Evolutionary conservation across 2,329 filamentous ascomycete species (phyloP), one percentile per base, ranked within the genome.

Genomic region (Venturiaceae sp.): DNA sequence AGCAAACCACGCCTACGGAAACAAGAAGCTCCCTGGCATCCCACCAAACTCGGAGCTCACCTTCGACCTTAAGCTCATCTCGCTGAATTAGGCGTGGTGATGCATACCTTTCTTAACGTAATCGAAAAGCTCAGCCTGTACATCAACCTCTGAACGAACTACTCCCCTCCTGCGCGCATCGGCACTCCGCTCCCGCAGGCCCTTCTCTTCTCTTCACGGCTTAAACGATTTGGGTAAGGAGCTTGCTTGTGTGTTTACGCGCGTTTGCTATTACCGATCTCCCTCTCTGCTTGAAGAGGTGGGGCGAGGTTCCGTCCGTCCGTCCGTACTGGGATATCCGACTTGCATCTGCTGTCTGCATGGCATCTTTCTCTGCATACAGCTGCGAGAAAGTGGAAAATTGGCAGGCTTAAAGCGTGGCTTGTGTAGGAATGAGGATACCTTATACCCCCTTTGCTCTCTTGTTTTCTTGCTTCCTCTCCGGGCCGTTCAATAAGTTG

Each of bases 1-100:
- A 53, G 80, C 94, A 53, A 78, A 87, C 67, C 84, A 92, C 60
- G 95, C 88, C 67, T 99, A 99, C 74, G 94, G 95, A 75, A 91
- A 83, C 76, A 87, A 89, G 77, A 79, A 81, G 62, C 75, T 88
- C 26, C 88, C 90, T 55, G 91, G 88, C 64, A 97, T 99, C 67
- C 94, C 94, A 26, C 82, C 81, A 67, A 96, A 97, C 83, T 92
- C 90, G 73, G 90, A 87, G 65, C 78, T 99, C 73, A 83, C 88
- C 71, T 99, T 99, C 73, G 95, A 99, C 73, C 72, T 80, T 69
- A 80, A 80, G 75, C 70, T 76, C 60, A 69, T 80, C 58, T 74
- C 74, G 57, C 70, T 80, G 65, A 72, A 73, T 65, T 77, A 77
- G 65, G 57, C 23, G 30, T 19, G 1, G 26, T n/a, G 5, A n/a